Conservation (phyloP, 768 basidiomycete genomes). For the Boletellus ananas region DNA sequence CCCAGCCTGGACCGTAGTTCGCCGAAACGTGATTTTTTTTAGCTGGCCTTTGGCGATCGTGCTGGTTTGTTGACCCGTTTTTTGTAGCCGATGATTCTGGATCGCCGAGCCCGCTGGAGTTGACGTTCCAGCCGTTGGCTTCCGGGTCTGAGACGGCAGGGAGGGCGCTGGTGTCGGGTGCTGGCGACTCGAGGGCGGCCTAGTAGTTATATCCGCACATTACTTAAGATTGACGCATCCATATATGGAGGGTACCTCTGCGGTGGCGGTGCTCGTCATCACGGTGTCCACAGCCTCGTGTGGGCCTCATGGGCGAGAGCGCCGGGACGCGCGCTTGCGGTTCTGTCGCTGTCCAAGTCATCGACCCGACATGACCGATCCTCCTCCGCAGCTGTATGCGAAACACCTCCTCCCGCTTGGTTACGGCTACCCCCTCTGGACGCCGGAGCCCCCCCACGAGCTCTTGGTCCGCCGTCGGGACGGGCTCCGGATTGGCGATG, state of each 20-base stretch:
- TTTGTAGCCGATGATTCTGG: not conserved
- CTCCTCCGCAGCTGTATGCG: constrained; percentile 14
- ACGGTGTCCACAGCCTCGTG: too few species aligned
- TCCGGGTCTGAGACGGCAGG: not conserved
- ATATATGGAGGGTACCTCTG: too few species aligned
- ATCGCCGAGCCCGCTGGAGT: not conserved
- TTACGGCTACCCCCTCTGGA: constrained; percentile 33
- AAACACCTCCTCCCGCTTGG: constrained; percentile 6
- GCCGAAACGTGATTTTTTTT: not conserved
- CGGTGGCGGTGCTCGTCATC: too few species aligned
- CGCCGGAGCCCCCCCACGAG: constrained; percentile 17
- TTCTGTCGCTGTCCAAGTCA: too few species aligned
- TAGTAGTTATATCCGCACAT: not conserved
- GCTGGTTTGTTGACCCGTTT: not conserved
- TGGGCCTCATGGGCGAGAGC: too few species aligned
- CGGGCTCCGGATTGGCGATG: constrained; percentile 35
- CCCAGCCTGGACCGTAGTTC: not conserved
- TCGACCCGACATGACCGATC: not conserved
- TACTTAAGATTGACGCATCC: too few species aligned
- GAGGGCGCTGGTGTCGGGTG: too few species aligned
- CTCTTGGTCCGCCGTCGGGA: constrained; percentile 1
- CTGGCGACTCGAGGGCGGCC: not conserved
- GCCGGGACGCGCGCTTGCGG: too few species aligned
- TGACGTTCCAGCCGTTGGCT: not conserved
- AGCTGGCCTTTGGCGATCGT: too few species aligned